These are phyloP conservation scores for Polygonum aviculare DNA, from an alignment of 148 eudicot genomes.

Conservation along the genomic window DNA sequence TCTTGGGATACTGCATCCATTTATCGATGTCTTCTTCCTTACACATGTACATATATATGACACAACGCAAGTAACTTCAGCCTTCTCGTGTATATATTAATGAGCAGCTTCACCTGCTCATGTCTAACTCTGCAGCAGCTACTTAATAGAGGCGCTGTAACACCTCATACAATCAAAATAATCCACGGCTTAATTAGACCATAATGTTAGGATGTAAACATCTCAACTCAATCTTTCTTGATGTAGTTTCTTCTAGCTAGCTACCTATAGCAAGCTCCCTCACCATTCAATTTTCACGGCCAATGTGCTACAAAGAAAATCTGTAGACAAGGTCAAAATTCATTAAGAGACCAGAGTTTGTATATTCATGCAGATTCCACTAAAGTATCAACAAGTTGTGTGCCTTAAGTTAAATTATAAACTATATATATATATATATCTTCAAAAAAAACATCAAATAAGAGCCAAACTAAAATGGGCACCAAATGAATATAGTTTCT, in stretches of 20 bases:
- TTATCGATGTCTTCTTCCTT: background rate
- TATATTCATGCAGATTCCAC: background rate
- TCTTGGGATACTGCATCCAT: constrained; percentile 48
- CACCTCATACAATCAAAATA: background rate
- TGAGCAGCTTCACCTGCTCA: background rate
- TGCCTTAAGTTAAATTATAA: background rate
- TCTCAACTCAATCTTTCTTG: background rate
- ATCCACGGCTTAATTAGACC: background rate
- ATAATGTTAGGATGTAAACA: background rate
- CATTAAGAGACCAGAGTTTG: too few species aligned
- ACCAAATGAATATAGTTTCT: background rate
- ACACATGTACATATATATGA: too few species aligned
- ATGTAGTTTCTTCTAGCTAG: background rate
- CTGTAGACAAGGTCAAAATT: background rate
- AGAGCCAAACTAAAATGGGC: background rate
- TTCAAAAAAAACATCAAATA: background rate
- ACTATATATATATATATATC: background rate
- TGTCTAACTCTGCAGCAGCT: background rate
- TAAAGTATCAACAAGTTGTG: background rate
- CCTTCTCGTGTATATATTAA: background rate
- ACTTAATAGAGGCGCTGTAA: too few species aligned
- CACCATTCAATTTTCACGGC: too few species aligned
- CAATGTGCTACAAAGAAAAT: background rate
- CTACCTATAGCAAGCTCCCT: background rate
- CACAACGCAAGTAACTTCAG: too few species aligned